Evolutionary conservation across 139 green algal genomes (phyloP).

Genomic region (Tetradesmus obliquus): DNA sequence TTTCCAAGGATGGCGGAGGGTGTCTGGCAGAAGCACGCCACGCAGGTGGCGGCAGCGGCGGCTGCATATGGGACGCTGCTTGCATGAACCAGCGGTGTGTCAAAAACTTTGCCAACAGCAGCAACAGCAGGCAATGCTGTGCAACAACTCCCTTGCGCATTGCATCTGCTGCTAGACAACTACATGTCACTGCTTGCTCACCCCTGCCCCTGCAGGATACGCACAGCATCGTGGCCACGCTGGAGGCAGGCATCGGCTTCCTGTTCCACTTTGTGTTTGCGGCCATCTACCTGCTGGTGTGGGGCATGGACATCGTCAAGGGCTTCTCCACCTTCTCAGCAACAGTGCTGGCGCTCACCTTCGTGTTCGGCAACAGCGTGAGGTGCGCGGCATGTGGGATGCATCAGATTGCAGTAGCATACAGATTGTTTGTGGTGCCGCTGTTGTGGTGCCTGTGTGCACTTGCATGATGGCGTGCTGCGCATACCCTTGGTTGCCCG

Average conservation of each 20-base stretch:
- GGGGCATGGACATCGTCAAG: conserved; percentile 48
- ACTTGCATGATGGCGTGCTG: neutral
- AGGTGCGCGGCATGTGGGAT: conserved; percentile 25
- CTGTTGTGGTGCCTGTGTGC: neutral
- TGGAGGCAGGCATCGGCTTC: conserved; percentile 58
- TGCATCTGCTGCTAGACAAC: neutral
- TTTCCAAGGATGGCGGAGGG: neutral
- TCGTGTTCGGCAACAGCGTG: conserved; percentile 68
- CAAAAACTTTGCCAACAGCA: too few relatives aligned
- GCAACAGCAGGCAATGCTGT: neutral
- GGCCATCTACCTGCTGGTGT: conserved; percentile 65
- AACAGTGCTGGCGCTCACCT: conserved; percentile 66
- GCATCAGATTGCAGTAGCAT: neutral
- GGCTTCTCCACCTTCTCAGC: conserved; percentile 64
- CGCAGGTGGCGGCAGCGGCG: neutral
- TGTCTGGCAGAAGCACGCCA: neutral
- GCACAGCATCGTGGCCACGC: conserved; percentile 58
- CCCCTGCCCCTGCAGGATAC: conserved; percentile 49
- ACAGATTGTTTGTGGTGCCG: too few relatives aligned
- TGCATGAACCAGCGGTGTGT: too few relatives aligned
- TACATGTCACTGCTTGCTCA: neutral
- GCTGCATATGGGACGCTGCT: too few relatives aligned
- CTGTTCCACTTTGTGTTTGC: conserved; percentile 61
- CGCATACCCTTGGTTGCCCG: conserved; percentile 2
- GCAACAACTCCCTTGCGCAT: neutral